Conservation (phyloP, 2,329 filamentous ascomycete genomes). For the Aspergillus thermomutatus region DNA sequence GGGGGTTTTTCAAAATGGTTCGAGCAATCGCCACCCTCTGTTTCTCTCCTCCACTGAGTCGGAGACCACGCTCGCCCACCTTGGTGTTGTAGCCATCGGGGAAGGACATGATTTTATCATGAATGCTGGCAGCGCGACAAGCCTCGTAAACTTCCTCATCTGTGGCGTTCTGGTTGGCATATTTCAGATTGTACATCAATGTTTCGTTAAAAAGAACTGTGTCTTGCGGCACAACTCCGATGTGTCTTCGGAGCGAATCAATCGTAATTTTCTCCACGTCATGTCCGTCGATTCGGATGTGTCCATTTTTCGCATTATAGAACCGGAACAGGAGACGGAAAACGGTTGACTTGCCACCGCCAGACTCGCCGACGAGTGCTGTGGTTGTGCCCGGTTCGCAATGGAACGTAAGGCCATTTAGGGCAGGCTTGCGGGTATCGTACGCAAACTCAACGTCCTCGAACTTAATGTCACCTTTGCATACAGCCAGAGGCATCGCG, state of each 20-base stretch:
- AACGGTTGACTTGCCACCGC: constrained; percentile 93
- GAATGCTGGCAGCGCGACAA: constrained; percentile 82
- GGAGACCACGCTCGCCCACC: constrained; percentile 83
- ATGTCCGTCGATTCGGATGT: constrained; percentile 78
- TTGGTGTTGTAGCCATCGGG: constrained; percentile 86
- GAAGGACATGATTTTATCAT: constrained; percentile 86
- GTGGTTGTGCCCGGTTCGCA: constrained; percentile 89
- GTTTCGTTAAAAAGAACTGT: constrained; percentile 93
- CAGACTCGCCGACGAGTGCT: constrained; percentile 92
- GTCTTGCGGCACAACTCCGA: constrained; percentile 95
- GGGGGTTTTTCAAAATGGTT: constrained; percentile 86
- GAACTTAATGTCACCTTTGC: constrained; percentile 80
- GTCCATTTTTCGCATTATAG: constrained; percentile 79
- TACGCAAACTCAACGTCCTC: constrained; percentile 89
- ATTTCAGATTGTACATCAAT: constrained; percentile 90
- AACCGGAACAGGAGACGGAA: constrained; percentile 96
- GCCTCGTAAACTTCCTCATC: constrained; percentile 79
- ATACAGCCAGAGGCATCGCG: constrained; percentile 62
- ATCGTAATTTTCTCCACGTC: constrained; percentile 86
- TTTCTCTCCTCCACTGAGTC: constrained; percentile 86
- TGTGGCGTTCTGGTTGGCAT: constrained; percentile 76
- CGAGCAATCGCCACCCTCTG: constrained; percentile 91
- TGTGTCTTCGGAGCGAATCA: constrained; percentile 84
- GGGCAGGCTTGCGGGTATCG: constrained; percentile 76
- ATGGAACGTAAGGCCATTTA: constrained; percentile 79